phyloP scores from a whole-genome alignment of 2,329 filamentous ascomycete species.

The Pseudonectria foliicola region DNA sequence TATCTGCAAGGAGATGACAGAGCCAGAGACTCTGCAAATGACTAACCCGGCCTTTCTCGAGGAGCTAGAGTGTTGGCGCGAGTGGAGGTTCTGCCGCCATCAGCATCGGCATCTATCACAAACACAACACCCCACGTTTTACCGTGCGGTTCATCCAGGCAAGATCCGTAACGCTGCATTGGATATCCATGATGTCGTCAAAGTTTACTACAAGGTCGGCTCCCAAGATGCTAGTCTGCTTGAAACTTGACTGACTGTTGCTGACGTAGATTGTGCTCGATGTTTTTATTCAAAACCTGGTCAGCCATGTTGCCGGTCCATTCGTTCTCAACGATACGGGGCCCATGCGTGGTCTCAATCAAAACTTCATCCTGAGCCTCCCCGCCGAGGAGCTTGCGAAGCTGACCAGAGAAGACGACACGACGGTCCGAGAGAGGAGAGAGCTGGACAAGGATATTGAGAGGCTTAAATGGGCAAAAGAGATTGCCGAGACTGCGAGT shows the following conservation, averaged over 20 bases:
- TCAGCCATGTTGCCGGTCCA: constrained; percentile 3
- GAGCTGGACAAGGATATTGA: constrained; percentile 13
- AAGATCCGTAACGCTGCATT: too few relatives aligned
- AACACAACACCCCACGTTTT: too few relatives aligned
- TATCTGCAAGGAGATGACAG: constrained; percentile 9
- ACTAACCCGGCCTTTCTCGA: constrained; percentile 17
- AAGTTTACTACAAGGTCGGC: constrained; percentile 31
- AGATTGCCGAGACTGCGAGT: constrained; percentile 13
- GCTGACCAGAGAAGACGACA: constrained; percentile 12
- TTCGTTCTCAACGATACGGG: constrained; percentile 14
- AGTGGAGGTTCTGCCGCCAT: constrained; percentile 15
- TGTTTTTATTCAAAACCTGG: constrained; percentile 20
- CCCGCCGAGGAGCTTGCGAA: constrained; percentile 7
- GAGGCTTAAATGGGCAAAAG: constrained; percentile 9
- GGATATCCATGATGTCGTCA: constrained; percentile 30
- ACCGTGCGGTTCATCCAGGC: too few relatives aligned
- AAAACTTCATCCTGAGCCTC: constrained; percentile 6
- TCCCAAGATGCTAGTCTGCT: too few relatives aligned
- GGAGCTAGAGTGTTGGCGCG: constrained; percentile 13
- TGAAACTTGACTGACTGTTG: too few relatives aligned
- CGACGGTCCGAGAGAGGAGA: constrained; percentile 7
- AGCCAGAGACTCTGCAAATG: constrained; percentile 11
- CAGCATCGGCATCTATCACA: too few relatives aligned
- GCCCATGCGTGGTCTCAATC: constrained; percentile 10
- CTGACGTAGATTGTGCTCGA: constrained; percentile 19